Base-by-base conservation (phyloP, 2,329 filamentous ascomycete genomes). In the Magnaporthiopsis incrustans region DNA sequence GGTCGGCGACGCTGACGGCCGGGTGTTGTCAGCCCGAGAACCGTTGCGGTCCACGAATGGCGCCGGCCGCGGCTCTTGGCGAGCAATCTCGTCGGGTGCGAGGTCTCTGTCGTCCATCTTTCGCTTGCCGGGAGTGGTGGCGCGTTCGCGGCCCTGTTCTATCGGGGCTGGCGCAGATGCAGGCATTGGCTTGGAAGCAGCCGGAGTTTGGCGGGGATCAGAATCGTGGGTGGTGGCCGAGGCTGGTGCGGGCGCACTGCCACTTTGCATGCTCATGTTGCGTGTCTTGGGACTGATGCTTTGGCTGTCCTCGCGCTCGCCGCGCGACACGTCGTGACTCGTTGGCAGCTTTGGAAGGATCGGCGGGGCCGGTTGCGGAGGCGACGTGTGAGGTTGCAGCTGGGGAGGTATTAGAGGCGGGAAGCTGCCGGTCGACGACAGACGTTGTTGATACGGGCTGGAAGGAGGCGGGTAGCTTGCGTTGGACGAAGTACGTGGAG, bases 261-360 rank as follows among this genome's bases (percentile, higher is more conserved):
- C 80, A 71, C 75, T 81, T 65, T 77, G 78, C 53, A 85, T 71
- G 68, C 81, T 85, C 56, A 81, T 77, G 22, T 88, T 77, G 67
- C 84, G 81, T 50, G 90, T 92, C 76, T 91, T 92, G 35, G 91
- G 91, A 73, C 90, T 94, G 62, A 94, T 85, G 71, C 89, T 93
- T 63, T 89, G 74, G 72, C 88, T 91, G 61, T 83, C 80, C 66
- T 90, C 89, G 70, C 89, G 84, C 64, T 91, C 88, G 67, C 81
- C 81, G 61, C 81, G 80, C 58, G 82, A 82, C 65, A 70, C 70
- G 57, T 68, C 67, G 26, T 80, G 76, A 63, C 75, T 76, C 66
- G 73, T 78, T 33, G 74, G 73, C 57, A 77, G 73, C 71, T 78
- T 75, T 69, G 79, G 78, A 65, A 77, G 75, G 68, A 72, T 71